phyloP scores from a whole-genome alignment of 805 yeast species.

The Candida pseudoglaebosa region DNA sequence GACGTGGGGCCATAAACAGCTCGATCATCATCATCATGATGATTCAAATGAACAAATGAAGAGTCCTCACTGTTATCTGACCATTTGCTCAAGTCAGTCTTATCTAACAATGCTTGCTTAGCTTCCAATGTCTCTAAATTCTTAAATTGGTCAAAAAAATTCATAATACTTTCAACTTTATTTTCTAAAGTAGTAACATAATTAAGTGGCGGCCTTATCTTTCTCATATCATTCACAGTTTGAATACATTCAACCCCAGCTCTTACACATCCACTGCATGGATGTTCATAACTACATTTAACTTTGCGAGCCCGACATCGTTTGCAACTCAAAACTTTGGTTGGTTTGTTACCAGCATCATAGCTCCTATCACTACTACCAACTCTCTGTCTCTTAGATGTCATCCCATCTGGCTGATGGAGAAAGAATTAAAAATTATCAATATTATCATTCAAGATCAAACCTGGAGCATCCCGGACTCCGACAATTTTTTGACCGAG shows the following conservation, averaged over 20 bases:
- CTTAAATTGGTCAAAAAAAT: slow-evolving; percentile 23
- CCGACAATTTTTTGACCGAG: no score
- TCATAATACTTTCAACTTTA: slow-evolving; percentile 21
- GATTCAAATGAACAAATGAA: slow-evolving; percentile 5
- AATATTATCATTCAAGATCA: no score
- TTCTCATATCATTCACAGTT: slow-evolving; percentile 47
- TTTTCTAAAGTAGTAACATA: slow-evolving; percentile 46
- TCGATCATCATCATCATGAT: slow-evolving; percentile 20
- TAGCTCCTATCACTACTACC: slow-evolving; percentile 1
- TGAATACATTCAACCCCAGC: slow-evolving; percentile 43
- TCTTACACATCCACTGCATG: slow-evolving; percentile 46
- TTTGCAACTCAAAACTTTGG: slow-evolving; percentile 29
- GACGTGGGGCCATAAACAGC: slow-evolving; percentile 45
- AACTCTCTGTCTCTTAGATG: neutral
- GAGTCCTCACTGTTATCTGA: slow-evolving; percentile 2
- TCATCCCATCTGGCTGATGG: slow-evolving; percentile 1
- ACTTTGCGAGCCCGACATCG: slow-evolving; percentile 41
- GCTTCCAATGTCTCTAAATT: slow-evolving; percentile 16
- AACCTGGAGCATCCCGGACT: no score
- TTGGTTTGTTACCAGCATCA: slow-evolving; percentile 6
- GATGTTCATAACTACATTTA: slow-evolving; percentile 46
- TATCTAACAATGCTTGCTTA: slow-evolving; percentile 17
- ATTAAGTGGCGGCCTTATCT: slow-evolving; percentile 45
- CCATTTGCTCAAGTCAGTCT: slow-evolving; percentile 13
- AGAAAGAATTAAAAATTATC: neutral